Conservation (phyloP, 1,284 basidiomycete genomes). For the Malassezia brasiliensis region DNA sequence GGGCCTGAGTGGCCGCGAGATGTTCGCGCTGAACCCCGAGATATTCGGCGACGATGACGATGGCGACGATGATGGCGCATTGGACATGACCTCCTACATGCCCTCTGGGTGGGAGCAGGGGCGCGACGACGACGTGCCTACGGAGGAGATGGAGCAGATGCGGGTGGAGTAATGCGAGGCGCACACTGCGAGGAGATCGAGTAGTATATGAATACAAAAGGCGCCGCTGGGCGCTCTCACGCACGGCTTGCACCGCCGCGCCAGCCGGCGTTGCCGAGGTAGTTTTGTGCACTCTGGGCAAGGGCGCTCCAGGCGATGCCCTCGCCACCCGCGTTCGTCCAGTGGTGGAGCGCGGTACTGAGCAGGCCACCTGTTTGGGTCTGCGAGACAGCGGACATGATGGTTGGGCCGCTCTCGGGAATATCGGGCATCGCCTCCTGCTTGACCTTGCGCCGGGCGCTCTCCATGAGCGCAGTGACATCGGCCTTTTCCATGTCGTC, state of each 20-base stretch:
- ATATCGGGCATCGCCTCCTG: conserved; percentile 39
- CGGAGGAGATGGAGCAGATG: neutral
- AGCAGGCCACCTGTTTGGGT: conserved; percentile 21
- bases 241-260: conserved; percentile 4
- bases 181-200: too few relatives aligned
- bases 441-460: conserved; percentile 75
- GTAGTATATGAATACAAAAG: neutral
- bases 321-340: neutral
- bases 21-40: conserved; percentile 86
- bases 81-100: conserved; percentile 40
- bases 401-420: conserved; percentile 31
- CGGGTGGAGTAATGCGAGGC: neutral
- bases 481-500: conserved; percentile 80
- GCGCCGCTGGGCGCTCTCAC: neutral
- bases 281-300: conserved; percentile 19
- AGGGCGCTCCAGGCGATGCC: conserved; percentile 16
- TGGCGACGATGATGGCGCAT: conserved; percentile 56
- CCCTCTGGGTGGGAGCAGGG: conserved; percentile 37
- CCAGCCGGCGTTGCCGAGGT: conserved; percentile 17
- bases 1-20: conserved; percentile 89
- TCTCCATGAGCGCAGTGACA: conserved; percentile 88
- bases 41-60: conserved; percentile 66
- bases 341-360: conserved; percentile 19
- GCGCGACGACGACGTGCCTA: conserved; percentile 25
- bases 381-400: conserved; percentile 37